Base-by-base conservation (phyloP, 495 filamentous ascomycete genomes). In the Parachaetomium inaequale region DNA sequence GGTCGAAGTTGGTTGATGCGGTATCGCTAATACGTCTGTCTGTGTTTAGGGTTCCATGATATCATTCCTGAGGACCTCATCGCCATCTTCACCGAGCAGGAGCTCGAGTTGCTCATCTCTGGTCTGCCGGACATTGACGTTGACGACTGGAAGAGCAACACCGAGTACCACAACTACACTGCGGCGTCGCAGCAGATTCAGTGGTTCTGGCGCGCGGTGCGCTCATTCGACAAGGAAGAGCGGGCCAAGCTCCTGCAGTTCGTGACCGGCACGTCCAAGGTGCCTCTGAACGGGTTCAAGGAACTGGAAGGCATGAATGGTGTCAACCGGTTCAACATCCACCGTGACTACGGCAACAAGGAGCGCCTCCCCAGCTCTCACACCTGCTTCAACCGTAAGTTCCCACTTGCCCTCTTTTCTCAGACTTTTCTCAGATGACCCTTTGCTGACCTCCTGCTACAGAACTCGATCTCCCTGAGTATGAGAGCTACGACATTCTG, bases 221-320 rank as follows among this genome's bases (percentile, higher is more conserved):
- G 95, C 66, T 96, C 93, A 7, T 99, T 96, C 68, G 94, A 99
- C 80, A 98, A 98, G 78, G 94, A 99, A 79, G 94, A 98, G 76
- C 91, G 91, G 59, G 94, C 94, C 63, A 98, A 98, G 73, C 84
- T 99, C 43, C 84, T 99, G 7, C 94, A 99, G 71, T 99, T 99
- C 75, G 94, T 98, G 63, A 99, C 94, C 0, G 94, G 94, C 67
- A 99, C 94, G 14, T 94, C 90, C 76, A 99, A 99, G 79, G 94
- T 99, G 26, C 94, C 94, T 46, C 87, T 99, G 49, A 99, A 99
- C 68, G 94, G 94, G 28, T 99, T 99, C 83, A 96, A 94, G 77
- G 93, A 99, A 74, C 85, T 99, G 25, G 94, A 99, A 76, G 94
- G 94, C 63, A 99, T 99, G 94, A 98, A 99, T 73, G 94, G 94